Base-by-base conservation (phyloP, 495 filamentous ascomycete species). In the Trichoderma virens region DNA sequence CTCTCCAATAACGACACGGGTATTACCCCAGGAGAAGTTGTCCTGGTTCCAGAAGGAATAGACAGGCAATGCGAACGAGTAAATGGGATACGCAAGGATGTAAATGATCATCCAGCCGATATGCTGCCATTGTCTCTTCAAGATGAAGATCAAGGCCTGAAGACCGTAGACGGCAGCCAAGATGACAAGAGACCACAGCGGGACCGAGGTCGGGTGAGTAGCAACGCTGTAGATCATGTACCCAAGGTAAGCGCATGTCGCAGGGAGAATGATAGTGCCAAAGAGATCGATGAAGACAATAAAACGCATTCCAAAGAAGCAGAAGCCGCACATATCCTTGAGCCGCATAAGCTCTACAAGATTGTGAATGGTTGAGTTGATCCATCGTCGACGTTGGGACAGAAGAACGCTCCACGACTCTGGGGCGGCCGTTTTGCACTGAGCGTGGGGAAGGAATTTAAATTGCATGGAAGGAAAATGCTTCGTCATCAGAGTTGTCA, bases 41-140 rank as follows among this genome's bases (percentile, higher is more conserved):
- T 98, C 94, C 74, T 96, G 92, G 71, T 96, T 93, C 94, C 94
- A 98, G 86, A 98, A 98, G 0, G 94, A 95, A 79, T 97, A 98
- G 68, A 98, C 76, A 0, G 94, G 94, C 7, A 98, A 83, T 63
- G 97, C 71, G 70, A 98, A 92, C 18, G 87, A 93, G 78, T 92
- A 97, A 69, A 98, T 88, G 0, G 95, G 95, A 81, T 89, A 97
- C 1, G 94, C 95, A 8, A 92, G 68, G 67, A 98, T 82, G 74
- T 98, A 98, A 70, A 98, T 98, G 70, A 98, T 88, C 91, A 98
- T 97, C 94, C 94, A 98, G 59, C 94, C 94, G 47, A 98, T 81
- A 71, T 96, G 92, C 73, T 98, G 91, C 94, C 94, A 98, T 75
- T 98, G 90, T 14, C 95, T 83, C 75, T 93, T 95, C 67, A 98